A percentile compares a stretch with the other conserved stretches of the same genome.
phyloP scores from a whole-genome alignment of 1,139 yeast species.

The Meyerozyma athensensis region DNA sequence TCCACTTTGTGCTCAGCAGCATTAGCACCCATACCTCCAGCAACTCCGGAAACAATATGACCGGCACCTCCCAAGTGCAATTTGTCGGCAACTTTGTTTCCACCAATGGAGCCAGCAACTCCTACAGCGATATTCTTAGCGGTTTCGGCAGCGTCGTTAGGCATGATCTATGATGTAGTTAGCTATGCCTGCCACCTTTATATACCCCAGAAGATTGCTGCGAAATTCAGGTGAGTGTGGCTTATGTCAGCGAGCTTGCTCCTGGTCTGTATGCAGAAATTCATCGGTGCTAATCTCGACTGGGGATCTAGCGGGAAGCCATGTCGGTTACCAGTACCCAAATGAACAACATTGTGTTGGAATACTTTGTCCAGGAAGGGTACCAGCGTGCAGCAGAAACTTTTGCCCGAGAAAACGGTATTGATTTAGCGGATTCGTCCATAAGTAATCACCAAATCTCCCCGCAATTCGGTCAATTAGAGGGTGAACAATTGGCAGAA shows the following conservation, averaged over 20 bases:
- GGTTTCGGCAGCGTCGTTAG: slow-evolving; percentile 8
- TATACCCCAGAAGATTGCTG: slow-evolving; percentile 1
- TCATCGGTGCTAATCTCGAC: background rate
- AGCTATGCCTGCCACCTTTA: background rate
- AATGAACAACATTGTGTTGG: slow-evolving; percentile 44
- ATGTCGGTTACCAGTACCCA: slow-evolving; percentile 3
- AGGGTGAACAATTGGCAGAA: slow-evolving; percentile 15
- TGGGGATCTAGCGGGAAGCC: background rate
- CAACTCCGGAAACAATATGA: slow-evolving; percentile 31
- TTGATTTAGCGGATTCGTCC: slow-evolving; percentile 14
- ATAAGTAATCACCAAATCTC: slow-evolving; percentile 6
- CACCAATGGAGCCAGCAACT: slow-evolving; percentile 28
- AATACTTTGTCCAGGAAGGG: slow-evolving; percentile 57
- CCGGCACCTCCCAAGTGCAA: slow-evolving; percentile 29
- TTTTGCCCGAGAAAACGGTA: slow-evolving; percentile 42
- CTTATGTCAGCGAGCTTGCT: background rate
- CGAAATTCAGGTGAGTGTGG: background rate
- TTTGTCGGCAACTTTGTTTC: slow-evolving; percentile 34
- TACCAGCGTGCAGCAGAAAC: slow-evolving; percentile 48
- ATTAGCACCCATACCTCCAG: slow-evolving; percentile 31
- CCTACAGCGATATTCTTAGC: slow-evolving; percentile 29
- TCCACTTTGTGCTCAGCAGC: slow-evolving; percentile 29
- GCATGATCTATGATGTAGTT: background rate
- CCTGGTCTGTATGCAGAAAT: background rate
- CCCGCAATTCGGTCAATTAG: slow-evolving; percentile 6